phyloP scores from a whole-genome alignment of 441 rosid species.

The Brassica balearica region DNA sequence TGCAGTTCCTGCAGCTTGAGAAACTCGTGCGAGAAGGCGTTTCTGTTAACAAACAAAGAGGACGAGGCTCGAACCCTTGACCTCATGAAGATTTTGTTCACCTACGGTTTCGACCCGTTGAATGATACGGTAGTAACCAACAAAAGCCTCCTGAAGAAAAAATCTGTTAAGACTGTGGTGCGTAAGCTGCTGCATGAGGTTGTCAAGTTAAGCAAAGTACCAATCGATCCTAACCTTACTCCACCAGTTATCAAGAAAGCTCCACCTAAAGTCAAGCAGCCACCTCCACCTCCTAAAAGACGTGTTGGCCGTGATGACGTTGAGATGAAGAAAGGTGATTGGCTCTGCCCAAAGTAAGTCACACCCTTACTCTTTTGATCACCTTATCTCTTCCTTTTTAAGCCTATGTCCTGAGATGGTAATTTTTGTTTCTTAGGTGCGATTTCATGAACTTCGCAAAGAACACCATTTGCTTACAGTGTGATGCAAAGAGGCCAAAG shows the following conservation, averaged over 20 bases:
- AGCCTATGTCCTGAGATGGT: constrained; percentile 29
- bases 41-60: constrained; percentile 83
- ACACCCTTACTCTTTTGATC: constrained; percentile 24
- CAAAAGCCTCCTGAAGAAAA: constrained; percentile 68
- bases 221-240: constrained; percentile 93
- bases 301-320: constrained; percentile 95
- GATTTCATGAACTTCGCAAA: constrained; percentile 97
- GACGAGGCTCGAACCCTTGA: constrained; percentile 92
- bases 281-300: constrained; percentile 89
- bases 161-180: constrained; percentile 74
- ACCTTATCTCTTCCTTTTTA: constrained; percentile 15
- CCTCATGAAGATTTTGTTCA: constrained; percentile 74
- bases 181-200: constrained; percentile 87
- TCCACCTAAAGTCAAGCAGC: constrained; percentile 95
- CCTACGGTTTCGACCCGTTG: constrained; percentile 76
- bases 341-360: constrained; percentile 96
- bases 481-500: constrained; percentile 97
- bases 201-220: constrained; percentile 88
- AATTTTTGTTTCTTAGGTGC: constrained; percentile 62
- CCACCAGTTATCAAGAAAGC: constrained; percentile 86
- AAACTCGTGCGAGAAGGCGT: constrained; percentile 83
- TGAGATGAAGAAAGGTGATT: constrained; percentile 98
- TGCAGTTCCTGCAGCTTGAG: constrained; percentile 96
- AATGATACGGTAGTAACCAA: constrained; percentile 60
- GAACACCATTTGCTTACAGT: constrained; percentile 88